Evolutionary conservation across 208 protist species (phyloP), one percentile per base, ranked within the genome.

Genomic region (Kentomonas sorsogonicus): DNA sequence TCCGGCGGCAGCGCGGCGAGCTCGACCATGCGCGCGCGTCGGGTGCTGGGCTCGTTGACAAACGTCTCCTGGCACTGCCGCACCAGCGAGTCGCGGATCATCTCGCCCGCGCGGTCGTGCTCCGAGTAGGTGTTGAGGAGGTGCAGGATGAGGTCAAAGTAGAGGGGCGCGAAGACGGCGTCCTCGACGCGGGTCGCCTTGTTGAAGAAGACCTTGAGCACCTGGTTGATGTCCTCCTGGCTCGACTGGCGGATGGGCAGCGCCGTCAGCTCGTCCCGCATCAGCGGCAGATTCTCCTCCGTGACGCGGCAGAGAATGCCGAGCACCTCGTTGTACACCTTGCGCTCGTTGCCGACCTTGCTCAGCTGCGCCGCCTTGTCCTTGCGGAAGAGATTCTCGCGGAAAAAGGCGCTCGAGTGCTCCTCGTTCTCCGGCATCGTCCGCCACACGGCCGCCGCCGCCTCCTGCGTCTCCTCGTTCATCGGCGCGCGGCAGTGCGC

Each of bases 241-340:
- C 76, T 83, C 20, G 87, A 94, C 60, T 94, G 87, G 20, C 87
- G 87, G 44, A 94, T 86, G 11, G 87, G 87, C 26, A 94, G 57
- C 22, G 72, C 76, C 0, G 60, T 83, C 27, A 94, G 60, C 59
- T 90, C 79, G 48, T 69, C 50, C 68, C 88, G 82, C 82, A 94
- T 88, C 33, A 69, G 54, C 11, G 75, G 69, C 3, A 89, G 43
- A 67, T 91, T 94, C 5, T 53, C 54, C n/a, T 69, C 64, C 10
- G 82, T 88, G 7, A 94, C 82, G 51, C 78, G 83, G n/a, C 78
- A 80, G 2, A 94, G 58, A 60, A 94, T 91, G 55, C 87, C 87
- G 10, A 86, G 72, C 43, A 94, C 87, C 72, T 94, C 82, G 68
- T 94, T 83, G 53, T 86, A 69, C 30, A 94, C 68, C 63, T 80